phyloP scores from a whole-genome alignment of 176 grass and related monocot genomes.

The Calamus simplicifolius region DNA sequence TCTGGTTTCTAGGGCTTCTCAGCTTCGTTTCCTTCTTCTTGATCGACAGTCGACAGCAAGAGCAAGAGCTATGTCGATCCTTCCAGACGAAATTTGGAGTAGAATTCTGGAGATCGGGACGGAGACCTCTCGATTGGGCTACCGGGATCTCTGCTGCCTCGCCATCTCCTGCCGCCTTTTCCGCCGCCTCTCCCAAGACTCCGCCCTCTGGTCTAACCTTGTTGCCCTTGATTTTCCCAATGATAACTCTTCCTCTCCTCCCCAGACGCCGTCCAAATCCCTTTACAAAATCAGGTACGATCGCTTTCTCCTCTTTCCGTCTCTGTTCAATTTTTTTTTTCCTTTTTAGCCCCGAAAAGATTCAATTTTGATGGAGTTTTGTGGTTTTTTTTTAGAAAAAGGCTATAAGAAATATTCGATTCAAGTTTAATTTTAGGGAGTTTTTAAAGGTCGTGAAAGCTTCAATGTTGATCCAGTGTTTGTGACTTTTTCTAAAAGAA shows the following conservation, averaged over 20 bases:
- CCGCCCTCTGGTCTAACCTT: constrained; percentile 51
- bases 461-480: too few species aligned
- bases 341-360: not conserved
- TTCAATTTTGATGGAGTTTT: constrained; percentile 2
- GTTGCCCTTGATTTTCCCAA: constrained; percentile 63
- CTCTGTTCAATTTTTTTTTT: not conserved
- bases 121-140: constrained; percentile 45
- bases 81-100: constrained; percentile 85
- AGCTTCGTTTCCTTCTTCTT: too few species aligned
- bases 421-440: too few species aligned
- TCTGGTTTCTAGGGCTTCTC: too few species aligned
- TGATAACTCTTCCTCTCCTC: constrained; percentile 14
- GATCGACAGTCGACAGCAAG: too few species aligned
- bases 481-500: too few species aligned
- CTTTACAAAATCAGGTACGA: constrained; percentile 62
- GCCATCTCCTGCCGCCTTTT: constrained; percentile 69
- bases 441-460: too few species aligned
- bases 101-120: constrained; percentile 63
- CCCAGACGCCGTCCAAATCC: constrained; percentile 44
- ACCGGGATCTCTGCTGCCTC: constrained; percentile 80
- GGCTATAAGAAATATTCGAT: too few species aligned
- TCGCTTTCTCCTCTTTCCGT: not conserved
- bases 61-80: constrained; percentile 14
- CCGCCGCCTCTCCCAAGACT: constrained; percentile 52
- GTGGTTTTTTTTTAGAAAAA: too few species aligned